These are phyloP conservation scores for Amanita fuliginea DNA, from an alignment of 768 basidiomycete species.

Conservation along the genomic window DNA sequence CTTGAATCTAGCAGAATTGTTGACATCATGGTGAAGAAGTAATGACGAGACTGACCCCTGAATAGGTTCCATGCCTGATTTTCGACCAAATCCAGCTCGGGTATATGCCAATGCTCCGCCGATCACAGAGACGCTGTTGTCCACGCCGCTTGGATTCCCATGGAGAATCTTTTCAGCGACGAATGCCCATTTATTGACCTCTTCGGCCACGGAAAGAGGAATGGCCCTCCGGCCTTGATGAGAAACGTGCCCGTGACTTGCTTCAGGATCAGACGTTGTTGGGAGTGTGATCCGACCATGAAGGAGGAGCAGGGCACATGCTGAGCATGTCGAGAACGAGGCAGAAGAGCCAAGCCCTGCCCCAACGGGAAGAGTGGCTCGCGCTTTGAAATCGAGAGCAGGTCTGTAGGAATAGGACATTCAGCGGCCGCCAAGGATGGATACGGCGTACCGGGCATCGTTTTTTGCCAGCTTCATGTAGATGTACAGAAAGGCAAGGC, in stretches of 20 bases:
- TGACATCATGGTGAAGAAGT: not conserved
- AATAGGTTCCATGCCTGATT: conserved; percentile 76
- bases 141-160: conserved; percentile 95
- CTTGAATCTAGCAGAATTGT: conserved; percentile 55
- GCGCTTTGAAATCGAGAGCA: conserved; percentile 68
- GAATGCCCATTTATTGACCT: conserved; percentile 91
- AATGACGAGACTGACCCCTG: conserved; percentile 52
- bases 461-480: conserved; percentile 70
- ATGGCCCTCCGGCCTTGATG: conserved; percentile 60
- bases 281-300: conserved; percentile 55
- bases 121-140: conserved; percentile 88
- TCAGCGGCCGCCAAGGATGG: conserved; percentile 8
- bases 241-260: conserved; percentile 48
- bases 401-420: conserved; percentile 35
- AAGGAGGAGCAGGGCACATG: conserved; percentile 69
- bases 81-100: conserved; percentile 64
- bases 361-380: conserved; percentile 85
- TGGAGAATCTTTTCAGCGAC: conserved; percentile 93
- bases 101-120: conserved; percentile 92
- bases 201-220: conserved; percentile 52
- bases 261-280: conserved; percentile 29
- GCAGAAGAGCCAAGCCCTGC: conserved; percentile 97
- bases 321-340: conserved; percentile 83
- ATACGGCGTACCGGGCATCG: conserved; percentile 39
- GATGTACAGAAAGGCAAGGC: conserved; percentile 81